phyloP scores from a whole-genome alignment of 352 stramenopile genomes.

The Salisapilia sapeloensis region DNA sequence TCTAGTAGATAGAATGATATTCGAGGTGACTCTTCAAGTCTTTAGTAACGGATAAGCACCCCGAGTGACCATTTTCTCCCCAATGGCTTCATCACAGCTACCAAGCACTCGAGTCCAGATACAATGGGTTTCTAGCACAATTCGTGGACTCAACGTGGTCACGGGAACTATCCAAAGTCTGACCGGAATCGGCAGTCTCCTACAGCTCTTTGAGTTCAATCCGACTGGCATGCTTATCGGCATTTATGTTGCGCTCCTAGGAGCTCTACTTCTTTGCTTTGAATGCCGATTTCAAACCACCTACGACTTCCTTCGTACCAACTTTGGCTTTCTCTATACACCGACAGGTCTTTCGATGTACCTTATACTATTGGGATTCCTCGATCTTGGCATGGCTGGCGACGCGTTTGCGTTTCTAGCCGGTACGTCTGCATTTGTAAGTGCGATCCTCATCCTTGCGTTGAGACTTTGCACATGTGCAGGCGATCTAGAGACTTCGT shows the following conservation, averaged over 20 bases:
- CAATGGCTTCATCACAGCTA: too few relatives aligned
- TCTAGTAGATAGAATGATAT: not conserved
- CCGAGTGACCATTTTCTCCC: too few relatives aligned
- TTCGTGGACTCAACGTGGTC: conserved; percentile 23
- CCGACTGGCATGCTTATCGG: conserved; percentile 22
- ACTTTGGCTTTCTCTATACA: conserved; percentile 46
- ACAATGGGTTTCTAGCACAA: conserved; percentile 1
- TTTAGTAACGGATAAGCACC: too few relatives aligned
- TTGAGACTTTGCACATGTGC: conserved; percentile 12
- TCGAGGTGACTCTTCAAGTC: too few relatives aligned
- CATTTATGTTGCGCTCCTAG: conserved; percentile 28
- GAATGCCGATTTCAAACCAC: conserved; percentile 28
- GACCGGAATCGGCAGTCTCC: conserved; percentile 19
- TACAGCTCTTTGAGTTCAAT: conserved; percentile 18
- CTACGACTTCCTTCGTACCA: conserved; percentile 21
- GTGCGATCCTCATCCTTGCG: conserved; percentile 18
- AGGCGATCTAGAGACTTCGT: too few relatives aligned
- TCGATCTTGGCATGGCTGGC: conserved; percentile 36
- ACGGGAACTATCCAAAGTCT: conserved; percentile 18
- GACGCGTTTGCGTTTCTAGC: conserved; percentile 15
- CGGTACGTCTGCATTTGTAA: conserved; percentile 14
- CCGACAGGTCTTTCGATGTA: conserved; percentile 28
- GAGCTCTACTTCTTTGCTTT: conserved; percentile 23
- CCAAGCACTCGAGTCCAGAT: not conserved
- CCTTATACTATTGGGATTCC: conserved; percentile 34